Conservation (phyloP, 129 eudicot genomes). For the Scalesia atractyloides region DNA sequence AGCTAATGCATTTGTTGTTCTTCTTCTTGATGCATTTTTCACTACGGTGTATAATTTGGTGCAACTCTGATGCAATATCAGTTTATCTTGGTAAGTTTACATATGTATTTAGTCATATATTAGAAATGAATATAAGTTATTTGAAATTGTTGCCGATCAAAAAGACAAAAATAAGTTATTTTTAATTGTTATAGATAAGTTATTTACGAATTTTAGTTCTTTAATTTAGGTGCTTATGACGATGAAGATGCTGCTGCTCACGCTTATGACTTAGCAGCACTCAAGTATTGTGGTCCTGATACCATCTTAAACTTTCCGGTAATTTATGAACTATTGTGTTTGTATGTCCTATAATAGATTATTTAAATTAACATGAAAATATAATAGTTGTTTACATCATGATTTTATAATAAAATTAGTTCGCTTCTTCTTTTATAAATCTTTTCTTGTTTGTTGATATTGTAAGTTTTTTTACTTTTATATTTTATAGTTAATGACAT, state of each 20-base stretch:
- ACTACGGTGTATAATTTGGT: constrained; percentile 26
- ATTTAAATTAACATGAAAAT: background rate
- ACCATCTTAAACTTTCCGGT: constrained; percentile 87
- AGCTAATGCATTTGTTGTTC: constrained; percentile 15
- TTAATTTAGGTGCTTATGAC: constrained; percentile 71
- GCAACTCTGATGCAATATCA: constrained; percentile 38
- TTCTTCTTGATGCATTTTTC: constrained; percentile 18
- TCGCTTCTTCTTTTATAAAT: background rate
- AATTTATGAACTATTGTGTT: background rate
- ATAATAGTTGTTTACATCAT: background rate
- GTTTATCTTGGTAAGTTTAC: constrained; percentile 81
- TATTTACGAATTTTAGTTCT: background rate
- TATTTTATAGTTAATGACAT: constrained; percentile 49
- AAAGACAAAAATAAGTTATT: no score
- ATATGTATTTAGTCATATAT: background rate
- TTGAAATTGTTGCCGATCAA: background rate
- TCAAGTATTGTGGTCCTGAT: constrained; percentile 79
- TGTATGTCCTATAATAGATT: background rate
- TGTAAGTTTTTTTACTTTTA: background rate
- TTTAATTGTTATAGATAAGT: background rate
- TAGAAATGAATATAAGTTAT: background rate
- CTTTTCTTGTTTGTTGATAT: background rate
- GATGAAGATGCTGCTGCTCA: constrained; percentile 91
- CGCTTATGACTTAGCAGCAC: constrained; percentile 85
- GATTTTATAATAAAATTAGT: background rate